phyloP scores from a whole-genome alignment of 2,329 filamentous ascomycete species.

The Xylariales sp. region DNA sequence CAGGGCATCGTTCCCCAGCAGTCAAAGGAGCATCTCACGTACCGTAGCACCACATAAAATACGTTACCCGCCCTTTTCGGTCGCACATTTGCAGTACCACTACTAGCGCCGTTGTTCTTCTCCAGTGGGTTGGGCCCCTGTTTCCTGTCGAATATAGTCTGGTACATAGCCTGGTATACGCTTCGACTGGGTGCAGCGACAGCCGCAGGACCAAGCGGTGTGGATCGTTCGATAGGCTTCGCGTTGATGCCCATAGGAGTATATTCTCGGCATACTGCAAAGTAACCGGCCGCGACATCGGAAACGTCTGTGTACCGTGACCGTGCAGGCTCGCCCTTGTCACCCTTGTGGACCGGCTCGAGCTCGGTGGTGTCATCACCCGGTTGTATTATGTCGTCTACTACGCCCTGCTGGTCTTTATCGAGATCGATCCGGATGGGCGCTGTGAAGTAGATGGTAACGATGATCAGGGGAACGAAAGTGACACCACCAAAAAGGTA shows the following conservation, averaged over 20 bases:
- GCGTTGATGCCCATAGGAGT: slow-evolving; percentile 88
- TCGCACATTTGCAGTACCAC: slow-evolving; percentile 43
- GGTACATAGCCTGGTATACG: slow-evolving; percentile 97
- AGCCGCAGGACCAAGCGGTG: slow-evolving; percentile 70
- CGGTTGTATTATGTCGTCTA: slow-evolving; percentile 46
- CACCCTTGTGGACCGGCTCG: slow-evolving; percentile 53
- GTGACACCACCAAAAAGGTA: slow-evolving; percentile 87
- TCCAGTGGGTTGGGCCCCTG: slow-evolving; percentile 42
- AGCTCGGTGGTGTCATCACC: slow-evolving; percentile 63
- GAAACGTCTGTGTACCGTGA: slow-evolving; percentile 53
- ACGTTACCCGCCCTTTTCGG: slow-evolving; percentile 74
- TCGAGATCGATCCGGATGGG: slow-evolving; percentile 45
- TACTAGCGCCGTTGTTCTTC: too few relatives aligned
- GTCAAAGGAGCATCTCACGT: slow-evolving; percentile 20
- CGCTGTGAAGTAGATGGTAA: slow-evolving; percentile 60
- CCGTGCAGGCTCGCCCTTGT: slow-evolving; percentile 60
- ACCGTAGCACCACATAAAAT: slow-evolving; percentile 89
- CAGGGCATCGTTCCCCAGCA: neutral
- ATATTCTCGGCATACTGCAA: slow-evolving; percentile 92
- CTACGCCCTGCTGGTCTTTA: slow-evolving; percentile 22
- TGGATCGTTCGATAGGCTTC: slow-evolving; percentile 82
- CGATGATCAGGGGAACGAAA: slow-evolving; percentile 71
- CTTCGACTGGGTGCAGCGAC: slow-evolving; percentile 80
- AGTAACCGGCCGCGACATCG: slow-evolving; percentile 85
- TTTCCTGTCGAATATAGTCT: slow-evolving; percentile 88